phyloP scores from a whole-genome alignment of 2,329 filamentous ascomycete species.

The Clonostachys rhizophaga region DNA sequence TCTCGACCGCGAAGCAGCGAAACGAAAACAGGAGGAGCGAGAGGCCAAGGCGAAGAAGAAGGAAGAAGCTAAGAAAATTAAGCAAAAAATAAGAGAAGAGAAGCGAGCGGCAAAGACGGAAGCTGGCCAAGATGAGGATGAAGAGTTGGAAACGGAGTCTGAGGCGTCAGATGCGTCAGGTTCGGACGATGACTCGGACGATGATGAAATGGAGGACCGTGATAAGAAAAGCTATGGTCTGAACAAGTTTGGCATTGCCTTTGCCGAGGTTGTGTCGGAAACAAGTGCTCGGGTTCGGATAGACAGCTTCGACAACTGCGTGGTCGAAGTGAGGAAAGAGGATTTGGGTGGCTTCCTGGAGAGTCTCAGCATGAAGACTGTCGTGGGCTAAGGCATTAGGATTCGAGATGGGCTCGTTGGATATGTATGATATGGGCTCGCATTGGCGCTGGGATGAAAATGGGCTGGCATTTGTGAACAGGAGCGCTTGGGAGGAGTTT shows the following conservation, averaged over 20 bases:
- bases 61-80: constrained; percentile 52
- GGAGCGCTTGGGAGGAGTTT: not conserved
- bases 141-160: constrained; percentile 40
- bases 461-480: constrained; percentile 5
- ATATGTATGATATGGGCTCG: too few species aligned
- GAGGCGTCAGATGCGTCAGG: constrained; percentile 33
- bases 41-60: constrained; percentile 59
- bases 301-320: constrained; percentile 95
- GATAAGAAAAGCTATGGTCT: constrained; percentile 65
- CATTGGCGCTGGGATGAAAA: too few species aligned
- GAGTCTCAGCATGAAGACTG: constrained; percentile 83
- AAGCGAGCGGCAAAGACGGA: constrained; percentile 54
- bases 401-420: too few species aligned
- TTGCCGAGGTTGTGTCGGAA: constrained; percentile 90
- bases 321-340: constrained; percentile 97
- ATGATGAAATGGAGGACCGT: constrained; percentile 47
- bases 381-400: constrained; percentile 50
- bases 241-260: constrained; percentile 91
- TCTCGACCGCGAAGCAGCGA: constrained; percentile 61
- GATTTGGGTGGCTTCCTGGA: constrained; percentile 89
- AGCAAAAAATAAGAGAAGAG: constrained; percentile 54
- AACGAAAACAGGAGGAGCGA: constrained; percentile 57
- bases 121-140: constrained; percentile 35
- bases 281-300: constrained; percentile 86
- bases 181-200: constrained; percentile 43